A percentile compares a stretch with the other conserved stretches of the same genome.
Evolutionary conservation across 805 yeast species (phyloP).

Genomic region (Candida insectorum): DNA sequence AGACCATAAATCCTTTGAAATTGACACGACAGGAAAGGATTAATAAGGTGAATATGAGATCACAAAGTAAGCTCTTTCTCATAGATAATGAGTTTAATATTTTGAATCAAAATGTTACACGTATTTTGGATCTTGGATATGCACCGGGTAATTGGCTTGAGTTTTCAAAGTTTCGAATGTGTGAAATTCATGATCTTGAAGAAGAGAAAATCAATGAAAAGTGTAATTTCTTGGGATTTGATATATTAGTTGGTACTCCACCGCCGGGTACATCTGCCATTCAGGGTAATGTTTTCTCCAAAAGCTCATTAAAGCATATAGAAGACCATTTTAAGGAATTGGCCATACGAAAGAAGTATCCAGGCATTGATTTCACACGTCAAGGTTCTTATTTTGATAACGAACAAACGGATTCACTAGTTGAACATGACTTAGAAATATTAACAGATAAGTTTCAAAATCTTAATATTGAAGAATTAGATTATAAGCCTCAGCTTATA

Average conservation of each 20-base stretch:
- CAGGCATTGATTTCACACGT: slow-evolving; percentile 6
- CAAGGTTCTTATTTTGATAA: slow-evolving; percentile 24
- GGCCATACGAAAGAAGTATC: slow-evolving; percentile 13
- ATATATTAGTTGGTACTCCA: slow-evolving; percentile 73
- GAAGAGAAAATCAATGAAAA: slow-evolving; percentile 21
- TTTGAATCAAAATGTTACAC: slow-evolving; percentile 23
- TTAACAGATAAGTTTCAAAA: too few species aligned
- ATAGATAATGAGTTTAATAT: slow-evolving; percentile 26
- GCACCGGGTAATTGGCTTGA: slow-evolving; percentile 43
- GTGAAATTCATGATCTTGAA: slow-evolving; percentile 23
- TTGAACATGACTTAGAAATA: slow-evolving; percentile 21
- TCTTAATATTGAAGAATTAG: slow-evolving; percentile 13
- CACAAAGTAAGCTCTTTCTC: slow-evolving; percentile 24
- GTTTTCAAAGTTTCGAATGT: slow-evolving; percentile 25
- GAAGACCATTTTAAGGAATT: slow-evolving; percentile 26
- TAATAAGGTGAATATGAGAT: slow-evolving; percentile 18
- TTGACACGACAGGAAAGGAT: slow-evolving; percentile 24
- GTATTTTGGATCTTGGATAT: slow-evolving; percentile 37
- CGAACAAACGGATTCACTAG: slow-evolving; percentile 21
- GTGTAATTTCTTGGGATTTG: slow-evolving; percentile 38
- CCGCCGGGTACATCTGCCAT: slow-evolving; percentile 76
- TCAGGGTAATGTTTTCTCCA: slow-evolving; percentile 84
- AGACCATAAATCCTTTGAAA: too few species aligned
- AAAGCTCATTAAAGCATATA: slow-evolving; percentile 26
- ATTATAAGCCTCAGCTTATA: slow-evolving; percentile 33